Percentiles rank a stretch among this genome's conserved stretches.
Conservation (phyloP, 2,329 filamentous ascomycete species). For the Alternaria ethzedia region DNA sequence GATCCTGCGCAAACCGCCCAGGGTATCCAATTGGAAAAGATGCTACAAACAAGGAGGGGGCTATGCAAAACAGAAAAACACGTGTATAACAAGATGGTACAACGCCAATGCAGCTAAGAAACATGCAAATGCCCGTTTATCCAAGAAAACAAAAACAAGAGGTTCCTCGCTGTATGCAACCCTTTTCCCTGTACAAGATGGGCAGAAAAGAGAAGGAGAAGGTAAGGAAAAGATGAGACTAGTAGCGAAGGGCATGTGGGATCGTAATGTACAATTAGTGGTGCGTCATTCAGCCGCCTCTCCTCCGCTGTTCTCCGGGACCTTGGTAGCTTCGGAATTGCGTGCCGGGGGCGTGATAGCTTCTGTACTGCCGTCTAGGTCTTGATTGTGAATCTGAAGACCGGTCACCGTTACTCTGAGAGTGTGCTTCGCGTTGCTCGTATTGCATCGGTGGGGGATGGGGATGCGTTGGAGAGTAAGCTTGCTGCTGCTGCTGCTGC, state of each 20-base stretch:
- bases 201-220: neutral
- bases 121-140: neutral
- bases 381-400: constrained; percentile 31
- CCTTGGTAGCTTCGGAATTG: constrained; percentile 44
- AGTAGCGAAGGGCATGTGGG: neutral
- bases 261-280: neutral
- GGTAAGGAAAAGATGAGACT: neutral
- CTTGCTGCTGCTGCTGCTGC: neutral
- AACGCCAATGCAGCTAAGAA: neutral
- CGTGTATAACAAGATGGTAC: neutral
- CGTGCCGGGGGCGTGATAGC: constrained; percentile 43
- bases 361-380: constrained; percentile 38
- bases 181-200: neutral
- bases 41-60: neutral
- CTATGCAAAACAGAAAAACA: neutral
- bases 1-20: neutral
- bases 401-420: constrained; percentile 10
- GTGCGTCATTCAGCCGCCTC: constrained; percentile 21
- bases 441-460: constrained; percentile 26
- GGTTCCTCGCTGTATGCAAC: neutral
- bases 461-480: constrained; percentile 29
- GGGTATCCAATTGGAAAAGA: neutral
- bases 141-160: neutral
- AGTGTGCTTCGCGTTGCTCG: constrained; percentile 27
- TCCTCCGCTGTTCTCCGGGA: constrained; percentile 31